Evolutionary conservation across 148 eudicot species (phyloP).

Genomic region (Beta vulgaris): DNA sequence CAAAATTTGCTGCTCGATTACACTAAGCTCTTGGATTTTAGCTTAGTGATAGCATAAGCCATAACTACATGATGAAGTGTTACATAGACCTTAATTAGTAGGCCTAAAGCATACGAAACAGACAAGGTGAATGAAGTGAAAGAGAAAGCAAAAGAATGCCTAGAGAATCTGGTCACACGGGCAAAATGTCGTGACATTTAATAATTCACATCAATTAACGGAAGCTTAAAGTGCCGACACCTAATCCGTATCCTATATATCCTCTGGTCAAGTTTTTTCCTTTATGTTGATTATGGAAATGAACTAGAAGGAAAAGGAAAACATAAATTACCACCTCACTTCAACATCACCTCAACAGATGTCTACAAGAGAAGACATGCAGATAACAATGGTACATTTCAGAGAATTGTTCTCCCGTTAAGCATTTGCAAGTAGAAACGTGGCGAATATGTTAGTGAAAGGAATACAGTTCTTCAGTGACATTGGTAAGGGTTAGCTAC

Average conservation of each 20-base stretch:
- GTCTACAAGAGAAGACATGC: neutral
- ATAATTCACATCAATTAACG: neutral
- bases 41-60: neutral
- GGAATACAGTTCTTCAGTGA: conserved; percentile 1
- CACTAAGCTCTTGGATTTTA: neutral
- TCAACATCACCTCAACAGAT: neutral
- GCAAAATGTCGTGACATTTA: neutral
- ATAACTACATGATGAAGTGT: neutral
- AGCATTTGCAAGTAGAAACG: neutral
- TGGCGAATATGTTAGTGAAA: neutral
- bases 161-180: neutral
- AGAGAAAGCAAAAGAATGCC: neutral
- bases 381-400: neutral
- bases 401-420: neutral
- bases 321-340: neutral
- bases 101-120: neutral
- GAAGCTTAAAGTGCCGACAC: neutral
- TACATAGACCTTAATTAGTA: neutral
- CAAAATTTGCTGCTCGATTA: too few species aligned
- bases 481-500: neutral
- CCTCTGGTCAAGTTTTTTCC: neutral
- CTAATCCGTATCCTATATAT: neutral
- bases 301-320: neutral
- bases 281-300: neutral
- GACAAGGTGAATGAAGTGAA: neutral